Evolutionary conservation across 495 filamentous ascomycete genomes (phyloP).

Genomic region (Talaromyces thailandensis): DNA sequence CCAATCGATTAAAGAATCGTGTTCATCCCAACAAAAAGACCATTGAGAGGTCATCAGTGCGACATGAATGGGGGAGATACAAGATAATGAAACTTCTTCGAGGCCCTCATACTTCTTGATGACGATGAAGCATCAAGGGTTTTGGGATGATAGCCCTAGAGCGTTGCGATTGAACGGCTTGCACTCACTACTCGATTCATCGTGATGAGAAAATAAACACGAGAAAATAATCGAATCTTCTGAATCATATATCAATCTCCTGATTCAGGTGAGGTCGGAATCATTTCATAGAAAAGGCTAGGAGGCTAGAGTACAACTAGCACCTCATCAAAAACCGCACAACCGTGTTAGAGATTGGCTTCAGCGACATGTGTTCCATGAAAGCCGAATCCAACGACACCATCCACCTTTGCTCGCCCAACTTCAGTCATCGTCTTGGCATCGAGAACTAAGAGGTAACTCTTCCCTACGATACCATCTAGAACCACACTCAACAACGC

Average conservation of each 20-base stretch:
- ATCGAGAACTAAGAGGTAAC: slow-evolving; percentile 64
- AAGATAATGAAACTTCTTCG: no score
- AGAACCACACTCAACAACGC: slow-evolving; percentile 64
- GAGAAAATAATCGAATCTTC: background rate
- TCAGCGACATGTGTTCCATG: slow-evolving; percentile 54
- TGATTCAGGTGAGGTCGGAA: no score
- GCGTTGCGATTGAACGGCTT: background rate
- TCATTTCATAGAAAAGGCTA: no score
- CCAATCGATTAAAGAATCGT: no score
- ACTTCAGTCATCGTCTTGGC: slow-evolving; percentile 56
- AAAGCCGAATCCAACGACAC: slow-evolving; percentile 58
- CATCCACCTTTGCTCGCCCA: slow-evolving; percentile 55
- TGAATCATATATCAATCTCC: background rate
- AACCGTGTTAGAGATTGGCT: background rate
- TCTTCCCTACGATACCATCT: slow-evolving; percentile 43
- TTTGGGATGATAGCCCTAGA: background rate
- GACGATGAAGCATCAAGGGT: background rate
- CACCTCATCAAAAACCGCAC: no score
- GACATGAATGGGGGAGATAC: no score
- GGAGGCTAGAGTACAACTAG: no score
- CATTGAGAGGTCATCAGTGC: no score
- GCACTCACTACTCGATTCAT: background rate
- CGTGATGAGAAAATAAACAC: background rate
- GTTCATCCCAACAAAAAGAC: no score
- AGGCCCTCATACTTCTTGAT: no score